Base-by-base conservation (phyloP, 2,329 filamentous ascomycete species). In the Ceratocystis albifundus region DNA sequence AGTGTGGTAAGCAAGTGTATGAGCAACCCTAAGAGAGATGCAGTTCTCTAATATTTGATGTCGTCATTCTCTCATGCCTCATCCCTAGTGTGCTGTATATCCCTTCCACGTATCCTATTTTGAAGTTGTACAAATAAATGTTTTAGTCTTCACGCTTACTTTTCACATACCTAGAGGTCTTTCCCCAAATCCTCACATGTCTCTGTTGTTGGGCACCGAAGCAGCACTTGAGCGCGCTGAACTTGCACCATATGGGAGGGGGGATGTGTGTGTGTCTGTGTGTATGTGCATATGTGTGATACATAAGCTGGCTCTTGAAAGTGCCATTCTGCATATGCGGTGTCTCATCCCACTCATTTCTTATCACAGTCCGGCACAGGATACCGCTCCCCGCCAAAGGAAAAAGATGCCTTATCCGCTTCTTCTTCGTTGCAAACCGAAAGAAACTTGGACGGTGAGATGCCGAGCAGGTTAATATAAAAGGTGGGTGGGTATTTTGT, bases 271-370 rank as follows among this genome's bases (percentile, higher is more conserved):
- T 4, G 36, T 36, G 36, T 4, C 10, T 36, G 30, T 1, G 4
- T 12, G 32, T 10, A 8, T 36, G 36, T 41, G 36, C 36, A 41
- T 41, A 25, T 12, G 25, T 12, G 48, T 53, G 22, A 4, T 25
- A 53, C 48, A 53, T 15, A 53, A 28, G 17, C 5, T 15, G 20
- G n/a, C 48, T 22, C 28, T 15, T 57, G 10, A 10, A 32, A n/a
- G 17, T 15, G 30, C 28, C 22, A 15, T 53, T 59, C 30, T 59
- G 55, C 20, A n/a, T 17, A 30, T 53, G 8, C 3, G n/a, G n/a
- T n/a, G 48, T 59, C 55, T 59, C 55, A 59, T n/a, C 30, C 30
- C 55, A n/a, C 55, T n/a, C 55, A 36, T 32, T 25, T 25, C 30
- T 20, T 22, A 22, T 25, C 7, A 36, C 28, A 59, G 28, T 36